Conservation (phyloP, 73 alveolate species). For the Effrenium voratum region DNA sequence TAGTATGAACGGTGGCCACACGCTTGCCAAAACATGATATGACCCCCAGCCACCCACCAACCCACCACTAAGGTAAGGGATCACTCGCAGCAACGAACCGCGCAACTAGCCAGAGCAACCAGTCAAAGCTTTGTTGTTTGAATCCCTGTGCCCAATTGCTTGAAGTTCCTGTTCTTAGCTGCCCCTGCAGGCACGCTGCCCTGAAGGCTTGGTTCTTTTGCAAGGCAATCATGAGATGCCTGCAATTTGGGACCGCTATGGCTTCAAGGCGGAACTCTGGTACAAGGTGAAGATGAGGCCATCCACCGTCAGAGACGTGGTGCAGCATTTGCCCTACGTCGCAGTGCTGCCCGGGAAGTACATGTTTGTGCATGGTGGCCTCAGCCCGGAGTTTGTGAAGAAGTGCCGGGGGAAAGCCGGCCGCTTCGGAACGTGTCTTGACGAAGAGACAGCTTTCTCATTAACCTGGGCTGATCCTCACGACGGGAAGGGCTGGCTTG, state of each 20-base stretch:
- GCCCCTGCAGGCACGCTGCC: conserved; percentile 40
- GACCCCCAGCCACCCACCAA: too few species aligned
- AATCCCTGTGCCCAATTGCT: too few species aligned
- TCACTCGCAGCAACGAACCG: too few species aligned
- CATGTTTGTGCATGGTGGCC: conserved; percentile 69
- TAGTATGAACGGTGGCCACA: too few species aligned
- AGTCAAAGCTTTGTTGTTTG: too few species aligned
- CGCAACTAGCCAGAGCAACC: too few species aligned
- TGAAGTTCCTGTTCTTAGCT: not conserved
- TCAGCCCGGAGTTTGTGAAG: conserved; percentile 10
- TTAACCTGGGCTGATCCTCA: conserved; percentile 42
- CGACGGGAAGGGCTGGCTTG: not conserved
- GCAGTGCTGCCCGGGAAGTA: conserved; percentile 18
- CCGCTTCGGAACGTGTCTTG: not conserved
- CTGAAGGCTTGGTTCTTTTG: conserved; percentile 31
- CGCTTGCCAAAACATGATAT: too few species aligned
- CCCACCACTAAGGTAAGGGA: too few species aligned
- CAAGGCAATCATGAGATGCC: conserved; percentile 49
- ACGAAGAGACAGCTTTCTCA: not conserved
- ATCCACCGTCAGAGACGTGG: not conserved
- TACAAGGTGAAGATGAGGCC: not conserved
- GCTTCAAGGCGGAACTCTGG: not conserved
- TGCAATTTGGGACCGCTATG: not conserved
- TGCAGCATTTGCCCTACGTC: not conserved
- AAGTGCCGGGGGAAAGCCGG: not conserved